A percentile compares a stretch with the other conserved stretches of the same genome.
phyloP scores from a whole-genome alignment of 2,329 filamentous ascomycete species.

The Ophiocordyceps sinensis region DNA sequence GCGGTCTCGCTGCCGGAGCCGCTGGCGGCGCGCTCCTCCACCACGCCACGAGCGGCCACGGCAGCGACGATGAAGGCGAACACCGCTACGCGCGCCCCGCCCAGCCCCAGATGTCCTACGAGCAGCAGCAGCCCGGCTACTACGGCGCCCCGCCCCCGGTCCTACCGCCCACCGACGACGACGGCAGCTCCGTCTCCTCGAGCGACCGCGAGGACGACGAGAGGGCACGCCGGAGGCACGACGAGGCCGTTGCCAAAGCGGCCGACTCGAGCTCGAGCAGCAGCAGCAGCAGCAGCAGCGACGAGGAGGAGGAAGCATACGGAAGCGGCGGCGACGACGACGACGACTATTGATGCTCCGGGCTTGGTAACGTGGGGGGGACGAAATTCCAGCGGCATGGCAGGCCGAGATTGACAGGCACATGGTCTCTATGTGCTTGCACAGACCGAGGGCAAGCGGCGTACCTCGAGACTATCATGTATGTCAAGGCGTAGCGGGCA shows the following conservation, averaged over 20 bases:
- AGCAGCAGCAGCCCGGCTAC: background rate
- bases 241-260: slow-evolving; percentile 25
- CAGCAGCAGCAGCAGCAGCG: slow-evolving; percentile 18
- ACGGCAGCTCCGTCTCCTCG: slow-evolving; percentile 26
- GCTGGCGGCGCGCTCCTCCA: slow-evolving; percentile 43
- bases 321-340: slow-evolving; percentile 16
- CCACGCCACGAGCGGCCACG: slow-evolving; percentile 23
- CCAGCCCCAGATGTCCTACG: background rate
- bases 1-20: slow-evolving; percentile 41
- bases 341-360: slow-evolving; percentile 4
- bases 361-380: background rate
- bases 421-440: too few species aligned
- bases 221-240: slow-evolving; percentile 27
- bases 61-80: slow-evolving; percentile 3
- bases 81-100: background rate
- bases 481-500: too few species aligned
- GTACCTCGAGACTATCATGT: too few species aligned
- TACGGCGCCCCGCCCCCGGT: background rate
- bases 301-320: slow-evolving; percentile 32
- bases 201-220: slow-evolving; percentile 27
- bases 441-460: too few species aligned
- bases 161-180: slow-evolving; percentile 22
- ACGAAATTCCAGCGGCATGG: too few species aligned
- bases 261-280: slow-evolving; percentile 30
- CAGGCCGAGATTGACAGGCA: too few species aligned